These are phyloP conservation scores for Eragrostis nindensis DNA, from an alignment of 176 grass and related monocot genomes.

Conservation along the genomic window DNA sequence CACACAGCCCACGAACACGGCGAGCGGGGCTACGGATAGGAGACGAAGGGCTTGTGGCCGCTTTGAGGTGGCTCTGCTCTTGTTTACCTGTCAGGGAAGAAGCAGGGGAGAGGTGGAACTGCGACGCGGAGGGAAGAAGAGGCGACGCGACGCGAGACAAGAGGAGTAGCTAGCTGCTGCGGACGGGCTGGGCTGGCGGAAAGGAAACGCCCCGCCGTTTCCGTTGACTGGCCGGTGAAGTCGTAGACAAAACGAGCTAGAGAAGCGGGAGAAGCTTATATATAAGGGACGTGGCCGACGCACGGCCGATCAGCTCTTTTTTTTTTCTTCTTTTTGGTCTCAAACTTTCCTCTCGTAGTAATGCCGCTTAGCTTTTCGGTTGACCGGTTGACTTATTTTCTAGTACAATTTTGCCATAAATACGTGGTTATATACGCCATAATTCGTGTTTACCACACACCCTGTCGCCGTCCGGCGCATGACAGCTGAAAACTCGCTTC, in stretches of 20 bases:
- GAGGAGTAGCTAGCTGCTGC: too few species aligned
- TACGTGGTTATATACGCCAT: too few species aligned
- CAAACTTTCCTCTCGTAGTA: neutral
- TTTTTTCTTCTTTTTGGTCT: too few species aligned
- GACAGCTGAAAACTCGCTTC: too few species aligned
- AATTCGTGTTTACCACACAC: too few species aligned
- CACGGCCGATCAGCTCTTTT: too few species aligned
- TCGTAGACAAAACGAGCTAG: neutral
- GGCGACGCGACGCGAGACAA: neutral
- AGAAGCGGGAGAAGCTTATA: constrained; percentile 6
- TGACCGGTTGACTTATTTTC: neutral
- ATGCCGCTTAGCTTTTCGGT: neutral
- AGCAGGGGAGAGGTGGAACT: neutral
- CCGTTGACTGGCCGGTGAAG: constrained; percentile 16
- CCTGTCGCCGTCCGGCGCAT: too few species aligned
- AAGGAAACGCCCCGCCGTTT: constrained; percentile 28
- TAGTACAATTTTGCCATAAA: neutral
- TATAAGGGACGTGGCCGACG: neutral
- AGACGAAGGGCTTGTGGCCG: neutral
- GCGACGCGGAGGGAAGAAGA: neutral
- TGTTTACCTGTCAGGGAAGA: neutral
- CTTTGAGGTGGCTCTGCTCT: neutral
- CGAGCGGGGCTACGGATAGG: neutral
- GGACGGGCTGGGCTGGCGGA: too few species aligned
- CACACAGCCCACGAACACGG: neutral